A percentile compares a stretch with the other conserved stretches of the same genome.
phyloP scores from a whole-genome alignment of 805 yeast species.

The Saccharomycopsis sp. region DNA sequence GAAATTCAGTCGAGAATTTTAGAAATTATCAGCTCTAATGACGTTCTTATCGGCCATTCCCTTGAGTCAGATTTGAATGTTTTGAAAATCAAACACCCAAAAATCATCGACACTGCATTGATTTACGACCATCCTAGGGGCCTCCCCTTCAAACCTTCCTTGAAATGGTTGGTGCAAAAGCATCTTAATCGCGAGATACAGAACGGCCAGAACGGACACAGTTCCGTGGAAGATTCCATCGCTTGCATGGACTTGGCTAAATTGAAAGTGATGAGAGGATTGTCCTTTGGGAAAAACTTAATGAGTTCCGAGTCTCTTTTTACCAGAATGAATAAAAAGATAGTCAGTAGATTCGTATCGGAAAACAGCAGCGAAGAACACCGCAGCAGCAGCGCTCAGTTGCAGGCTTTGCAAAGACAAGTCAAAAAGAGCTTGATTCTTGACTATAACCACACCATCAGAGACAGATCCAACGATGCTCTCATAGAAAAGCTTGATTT shows the following conservation, averaged over 20 bases:
- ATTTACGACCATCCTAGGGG: slow-evolving; percentile 78
- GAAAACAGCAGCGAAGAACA: neutral
- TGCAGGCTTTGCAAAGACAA: slow-evolving; percentile 16
- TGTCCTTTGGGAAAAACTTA: slow-evolving; percentile 49
- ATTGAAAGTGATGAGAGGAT: slow-evolving; percentile 61
- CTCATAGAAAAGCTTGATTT: slow-evolving; percentile 19
- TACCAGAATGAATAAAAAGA: slow-evolving; percentile 30
- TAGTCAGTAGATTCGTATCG: slow-evolving; percentile 26
- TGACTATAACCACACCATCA: slow-evolving; percentile 29
- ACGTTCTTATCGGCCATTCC: slow-evolving; percentile 83
- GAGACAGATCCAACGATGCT: slow-evolving; percentile 19
- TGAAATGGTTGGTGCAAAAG: slow-evolving; percentile 59
- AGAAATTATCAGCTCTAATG: slow-evolving; percentile 44
- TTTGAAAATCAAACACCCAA: slow-evolving; percentile 63
- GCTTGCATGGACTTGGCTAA: slow-evolving; percentile 76
- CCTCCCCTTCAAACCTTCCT: slow-evolving; percentile 70
- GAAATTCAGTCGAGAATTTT: slow-evolving; percentile 63
- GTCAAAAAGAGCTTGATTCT: neutral
- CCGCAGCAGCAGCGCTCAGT: neutral
- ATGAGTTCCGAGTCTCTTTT: slow-evolving; percentile 36
- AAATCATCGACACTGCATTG: slow-evolving; percentile 73
- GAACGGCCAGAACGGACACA: slow-evolving; percentile 57
- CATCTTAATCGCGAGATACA: slow-evolving; percentile 60
- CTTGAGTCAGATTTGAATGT: slow-evolving; percentile 75
- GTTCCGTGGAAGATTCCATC: slow-evolving; percentile 77